Evolutionary conservation across 805 yeast genomes (phyloP).

Genomic region (Saturnispora zaruensis): DNA sequence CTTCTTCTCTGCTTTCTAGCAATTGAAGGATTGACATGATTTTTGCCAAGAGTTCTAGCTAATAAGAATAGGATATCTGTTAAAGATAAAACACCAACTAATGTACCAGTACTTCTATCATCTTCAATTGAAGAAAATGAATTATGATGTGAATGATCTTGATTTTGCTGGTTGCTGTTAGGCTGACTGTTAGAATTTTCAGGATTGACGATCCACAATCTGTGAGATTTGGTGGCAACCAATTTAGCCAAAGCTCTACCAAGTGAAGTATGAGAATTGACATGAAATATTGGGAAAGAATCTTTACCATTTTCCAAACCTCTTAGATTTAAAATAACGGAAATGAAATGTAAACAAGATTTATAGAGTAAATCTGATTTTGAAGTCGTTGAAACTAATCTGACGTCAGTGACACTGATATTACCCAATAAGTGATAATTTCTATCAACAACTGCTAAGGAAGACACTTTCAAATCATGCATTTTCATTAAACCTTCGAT

Average conservation of each 20-base stretch:
- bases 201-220: constrained; percentile 77
- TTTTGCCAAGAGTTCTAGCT: constrained; percentile 65
- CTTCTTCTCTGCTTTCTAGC: constrained; percentile 88
- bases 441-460: constrained; percentile 86
- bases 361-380: constrained; percentile 76
- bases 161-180: constrained; percentile 11
- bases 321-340: constrained; percentile 75
- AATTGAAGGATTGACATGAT: constrained; percentile 65
- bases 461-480: constrained; percentile 77
- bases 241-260: constrained; percentile 89
- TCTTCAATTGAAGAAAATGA: constrained; percentile 19
- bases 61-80: constrained; percentile 82
- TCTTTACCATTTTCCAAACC: constrained; percentile 94
- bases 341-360: constrained; percentile 79
- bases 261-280: constrained; percentile 65
- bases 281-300: constrained; percentile 94
- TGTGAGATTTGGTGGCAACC: constrained; percentile 90
- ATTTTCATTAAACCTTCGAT: constrained; percentile 81
- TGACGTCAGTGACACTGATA: constrained; percentile 90
- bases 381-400: constrained; percentile 77
- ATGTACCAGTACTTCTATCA: constrained; percentile 54
- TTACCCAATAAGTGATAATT: constrained; percentile 74
- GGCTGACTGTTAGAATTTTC: constrained; percentile 15
- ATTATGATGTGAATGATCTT: constrained; percentile 4
- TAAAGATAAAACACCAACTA: constrained; percentile 84